These are phyloP conservation scores for Rutidosis leptorrhynchoides DNA, from an alignment of 129 eudicot genomes.

Conservation along the genomic window DNA sequence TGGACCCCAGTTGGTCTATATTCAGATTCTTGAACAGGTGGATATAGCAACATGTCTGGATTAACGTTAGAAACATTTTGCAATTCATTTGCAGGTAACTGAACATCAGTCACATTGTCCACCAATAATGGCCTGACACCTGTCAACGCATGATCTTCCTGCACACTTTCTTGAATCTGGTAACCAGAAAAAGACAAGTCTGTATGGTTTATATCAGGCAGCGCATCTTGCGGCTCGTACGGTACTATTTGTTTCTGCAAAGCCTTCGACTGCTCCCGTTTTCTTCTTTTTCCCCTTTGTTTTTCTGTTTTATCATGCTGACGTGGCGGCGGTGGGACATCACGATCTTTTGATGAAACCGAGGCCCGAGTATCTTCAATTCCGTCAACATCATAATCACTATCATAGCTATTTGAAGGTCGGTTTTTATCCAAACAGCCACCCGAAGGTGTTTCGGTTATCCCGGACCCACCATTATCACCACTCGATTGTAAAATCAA, in stretches of 20 bases:
- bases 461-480: slow-evolving; percentile 63
- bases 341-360: slow-evolving; percentile 61
- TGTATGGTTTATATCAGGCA: slow-evolving; percentile 33
- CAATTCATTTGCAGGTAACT: slow-evolving; percentile 26
- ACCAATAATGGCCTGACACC: slow-evolving; percentile 25
- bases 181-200: slow-evolving; percentile 12
- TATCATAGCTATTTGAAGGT: slow-evolving; percentile 56
- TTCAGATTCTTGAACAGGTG: slow-evolving; percentile 41
- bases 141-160: slow-evolving; percentile 22
- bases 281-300: slow-evolving; percentile 3
- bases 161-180: slow-evolving; percentile 23
- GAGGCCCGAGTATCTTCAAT: slow-evolving; percentile 50
- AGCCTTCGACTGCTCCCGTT: slow-evolving; percentile 27
- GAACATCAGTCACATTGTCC: slow-evolving; percentile 20
- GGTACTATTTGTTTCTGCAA: slow-evolving; percentile 30
- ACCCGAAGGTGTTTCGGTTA: slow-evolving; percentile 53
- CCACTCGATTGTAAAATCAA: slow-evolving; percentile 52
- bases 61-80: slow-evolving; percentile 1
- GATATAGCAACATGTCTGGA: slow-evolving; percentile 34
- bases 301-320: slow-evolving; percentile 17
- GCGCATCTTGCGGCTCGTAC: slow-evolving; percentile 25
- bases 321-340: neutral
- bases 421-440: slow-evolving; percentile 38
- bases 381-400: slow-evolving; percentile 74
- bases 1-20: slow-evolving; percentile 32